Conservation (phyloP, 306 rosid species). For the Corylus americana region DNA sequence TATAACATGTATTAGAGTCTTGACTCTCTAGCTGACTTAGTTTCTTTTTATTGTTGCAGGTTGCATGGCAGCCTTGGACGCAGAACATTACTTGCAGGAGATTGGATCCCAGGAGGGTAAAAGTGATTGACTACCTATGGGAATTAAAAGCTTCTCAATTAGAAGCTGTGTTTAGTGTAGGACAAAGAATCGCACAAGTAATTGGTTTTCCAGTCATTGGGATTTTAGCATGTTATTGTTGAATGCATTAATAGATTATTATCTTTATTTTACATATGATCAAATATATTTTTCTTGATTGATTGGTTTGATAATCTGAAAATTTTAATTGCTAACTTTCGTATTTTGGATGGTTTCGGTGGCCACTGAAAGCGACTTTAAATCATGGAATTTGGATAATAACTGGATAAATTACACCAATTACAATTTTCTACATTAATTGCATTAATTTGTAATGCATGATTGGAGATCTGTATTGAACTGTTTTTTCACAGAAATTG, state of each 20-base stretch:
- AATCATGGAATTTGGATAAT: too few relatives aligned
- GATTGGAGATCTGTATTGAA: too few relatives aligned
- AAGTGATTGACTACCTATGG: slow-evolving; percentile 51
- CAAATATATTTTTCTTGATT: neutral
- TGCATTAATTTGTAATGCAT: too few relatives aligned
- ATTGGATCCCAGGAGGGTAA: slow-evolving; percentile 62
- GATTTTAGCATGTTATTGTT: neutral
- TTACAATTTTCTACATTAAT: too few relatives aligned
- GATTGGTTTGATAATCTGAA: neutral
- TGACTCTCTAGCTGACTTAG: neutral
- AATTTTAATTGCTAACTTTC: neutral
- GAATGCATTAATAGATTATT: neutral
- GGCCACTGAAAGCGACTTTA: too few relatives aligned
- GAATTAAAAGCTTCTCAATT: slow-evolving; percentile 27
- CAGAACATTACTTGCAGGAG: slow-evolving; percentile 85
- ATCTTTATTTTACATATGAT: neutral
- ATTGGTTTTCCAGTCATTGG: neutral
- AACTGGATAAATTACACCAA: too few relatives aligned
- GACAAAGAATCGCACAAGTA: neutral
- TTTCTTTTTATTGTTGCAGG: slow-evolving; percentile 44
- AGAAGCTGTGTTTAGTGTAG: slow-evolving; percentile 44
- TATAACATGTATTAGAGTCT: neutral
- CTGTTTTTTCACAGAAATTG: too few relatives aligned
- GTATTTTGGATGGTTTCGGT: neutral
- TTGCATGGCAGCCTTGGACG: slow-evolving; percentile 96